These are phyloP conservation scores for Trichoderma guizhouense DNA, from an alignment of 2,329 filamentous ascomycete genomes.

Conservation along the genomic window DNA sequence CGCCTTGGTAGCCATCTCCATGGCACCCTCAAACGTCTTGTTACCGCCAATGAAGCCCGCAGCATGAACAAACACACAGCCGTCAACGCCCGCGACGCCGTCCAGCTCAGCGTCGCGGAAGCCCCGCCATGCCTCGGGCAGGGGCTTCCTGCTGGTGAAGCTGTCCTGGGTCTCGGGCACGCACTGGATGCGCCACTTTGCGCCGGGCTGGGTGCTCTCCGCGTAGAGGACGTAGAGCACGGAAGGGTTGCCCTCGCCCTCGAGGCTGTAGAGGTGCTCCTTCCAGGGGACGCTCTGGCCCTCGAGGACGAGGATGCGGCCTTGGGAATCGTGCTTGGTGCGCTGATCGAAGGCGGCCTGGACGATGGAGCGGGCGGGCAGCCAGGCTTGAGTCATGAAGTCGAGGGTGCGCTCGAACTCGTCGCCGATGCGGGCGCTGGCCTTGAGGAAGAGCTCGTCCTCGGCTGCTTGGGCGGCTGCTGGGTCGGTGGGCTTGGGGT, in stretches of 20 bases:
- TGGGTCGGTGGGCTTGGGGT: slow-evolving; percentile 51
- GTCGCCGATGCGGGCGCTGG: slow-evolving; percentile 81
- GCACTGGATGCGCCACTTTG: slow-evolving; percentile 91
- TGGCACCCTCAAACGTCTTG: slow-evolving; percentile 81
- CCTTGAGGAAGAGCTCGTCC: slow-evolving; percentile 73
- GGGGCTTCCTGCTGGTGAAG: slow-evolving; percentile 85
- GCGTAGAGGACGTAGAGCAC: slow-evolving; percentile 90
- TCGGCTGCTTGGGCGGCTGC: slow-evolving; percentile 65
- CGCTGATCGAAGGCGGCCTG: slow-evolving; percentile 70
- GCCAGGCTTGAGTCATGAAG: slow-evolving; percentile 73
- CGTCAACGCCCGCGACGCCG: slow-evolving; percentile 62
- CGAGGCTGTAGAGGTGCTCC: slow-evolving; percentile 88
- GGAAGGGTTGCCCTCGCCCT: slow-evolving; percentile 50
- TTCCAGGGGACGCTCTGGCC: slow-evolving; percentile 85
- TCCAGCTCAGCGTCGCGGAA: slow-evolving; percentile 84
- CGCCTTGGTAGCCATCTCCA: slow-evolving; percentile 80
- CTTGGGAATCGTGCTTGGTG: slow-evolving; percentile 63
- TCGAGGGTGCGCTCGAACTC: slow-evolving; percentile 80
- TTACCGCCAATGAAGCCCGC: slow-evolving; percentile 96
- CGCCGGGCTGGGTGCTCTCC: slow-evolving; percentile 68
- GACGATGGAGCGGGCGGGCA: slow-evolving; percentile 81
- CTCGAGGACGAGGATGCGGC: slow-evolving; percentile 77
- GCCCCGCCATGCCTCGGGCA: slow-evolving; percentile 90
- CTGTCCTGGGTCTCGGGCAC: slow-evolving; percentile 83
- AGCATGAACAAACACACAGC: slow-evolving; percentile 90